These are phyloP conservation scores for Wickerhamiella bombiphila DNA, from an alignment of 805 yeast genomes.

Conservation along the genomic window DNA sequence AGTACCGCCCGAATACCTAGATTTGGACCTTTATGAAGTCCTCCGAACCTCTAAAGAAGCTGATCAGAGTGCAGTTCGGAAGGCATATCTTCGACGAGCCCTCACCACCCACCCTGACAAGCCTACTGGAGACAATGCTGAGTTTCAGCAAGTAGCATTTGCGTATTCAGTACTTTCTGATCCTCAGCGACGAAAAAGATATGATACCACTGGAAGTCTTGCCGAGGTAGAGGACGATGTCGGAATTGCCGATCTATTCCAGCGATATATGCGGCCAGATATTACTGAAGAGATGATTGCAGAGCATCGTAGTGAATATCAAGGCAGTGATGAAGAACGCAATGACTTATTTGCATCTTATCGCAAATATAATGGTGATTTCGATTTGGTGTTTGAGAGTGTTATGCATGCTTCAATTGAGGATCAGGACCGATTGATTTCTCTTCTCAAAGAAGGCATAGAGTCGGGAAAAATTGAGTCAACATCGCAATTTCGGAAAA, in stretches of 20 bases:
- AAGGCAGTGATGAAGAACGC: constrained; percentile 28
- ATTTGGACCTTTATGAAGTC: constrained; percentile 21
- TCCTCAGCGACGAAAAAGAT: constrained; percentile 36
- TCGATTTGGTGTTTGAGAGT: constrained; percentile 52
- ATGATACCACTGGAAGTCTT: constrained; percentile 57
- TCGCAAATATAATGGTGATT: constrained; percentile 48
- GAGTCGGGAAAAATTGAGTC: constrained; percentile 26
- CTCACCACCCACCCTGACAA: constrained; percentile 63
- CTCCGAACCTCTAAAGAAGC: constrained; percentile 12
- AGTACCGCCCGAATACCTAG: constrained; percentile 17
- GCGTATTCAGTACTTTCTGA: constrained; percentile 60
- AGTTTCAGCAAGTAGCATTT: constrained; percentile 58
- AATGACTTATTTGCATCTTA: constrained; percentile 50
- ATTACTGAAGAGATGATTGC: constrained; percentile 37
- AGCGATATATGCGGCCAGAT: constrained; percentile 22
- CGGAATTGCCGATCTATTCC: constrained; percentile 25
- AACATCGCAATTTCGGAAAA: constrained; percentile 33
- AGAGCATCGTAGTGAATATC: constrained; percentile 52
- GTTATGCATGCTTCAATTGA: constrained; percentile 60
- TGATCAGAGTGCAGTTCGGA: constrained; percentile 41
- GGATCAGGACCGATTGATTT: constrained; percentile 49
- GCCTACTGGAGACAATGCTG: constrained; percentile 27
- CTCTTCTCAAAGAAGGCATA: constrained; percentile 35
- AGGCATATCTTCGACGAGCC: constrained; percentile 51
- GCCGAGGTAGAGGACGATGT: constrained; percentile 28